Conservation (phyloP, 768 basidiomycete species). For the Amanita rubescens region DNA sequence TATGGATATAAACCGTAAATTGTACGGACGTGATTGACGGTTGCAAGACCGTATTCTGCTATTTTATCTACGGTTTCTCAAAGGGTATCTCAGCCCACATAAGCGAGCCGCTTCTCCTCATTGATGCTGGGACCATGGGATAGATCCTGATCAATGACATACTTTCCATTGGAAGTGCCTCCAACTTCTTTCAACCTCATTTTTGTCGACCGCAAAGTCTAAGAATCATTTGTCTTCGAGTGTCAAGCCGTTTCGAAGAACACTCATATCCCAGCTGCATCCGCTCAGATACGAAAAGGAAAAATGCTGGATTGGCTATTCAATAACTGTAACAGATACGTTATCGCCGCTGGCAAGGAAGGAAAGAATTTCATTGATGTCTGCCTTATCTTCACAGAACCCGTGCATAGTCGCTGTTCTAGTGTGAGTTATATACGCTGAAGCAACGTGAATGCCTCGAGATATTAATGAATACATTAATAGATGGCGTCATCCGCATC, state of each 20-base stretch:
- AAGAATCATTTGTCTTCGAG: conserved; percentile 45
- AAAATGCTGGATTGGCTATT: conserved; percentile 56
- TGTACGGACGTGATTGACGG: conserved; percentile 40
- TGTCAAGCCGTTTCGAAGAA: conserved; percentile 43
- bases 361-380: conserved; percentile 34
- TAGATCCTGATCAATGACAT: no score
- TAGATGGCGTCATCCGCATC: no score
- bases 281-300: conserved; percentile 46
- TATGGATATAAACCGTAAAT: no score
- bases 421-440: background rate
- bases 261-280: conserved; percentile 30
- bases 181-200: no score
- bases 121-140: conserved; percentile 27
- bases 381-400: conserved; percentile 41
- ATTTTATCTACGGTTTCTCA: conserved; percentile 40
- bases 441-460: background rate
- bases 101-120: conserved; percentile 28
- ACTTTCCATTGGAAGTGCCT: no score
- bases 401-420: conserved; percentile 29
- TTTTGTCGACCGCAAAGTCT: conserved; percentile 53
- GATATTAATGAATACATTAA: no score
- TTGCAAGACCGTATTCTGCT: conserved; percentile 36
- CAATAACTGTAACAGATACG: conserved; percentile 35
- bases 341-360: conserved; percentile 42
- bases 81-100: conserved; percentile 38